Evolutionary conservation across 2,329 filamentous ascomycete species (phyloP).

Genomic region (Scedosporium boydii): DNA sequence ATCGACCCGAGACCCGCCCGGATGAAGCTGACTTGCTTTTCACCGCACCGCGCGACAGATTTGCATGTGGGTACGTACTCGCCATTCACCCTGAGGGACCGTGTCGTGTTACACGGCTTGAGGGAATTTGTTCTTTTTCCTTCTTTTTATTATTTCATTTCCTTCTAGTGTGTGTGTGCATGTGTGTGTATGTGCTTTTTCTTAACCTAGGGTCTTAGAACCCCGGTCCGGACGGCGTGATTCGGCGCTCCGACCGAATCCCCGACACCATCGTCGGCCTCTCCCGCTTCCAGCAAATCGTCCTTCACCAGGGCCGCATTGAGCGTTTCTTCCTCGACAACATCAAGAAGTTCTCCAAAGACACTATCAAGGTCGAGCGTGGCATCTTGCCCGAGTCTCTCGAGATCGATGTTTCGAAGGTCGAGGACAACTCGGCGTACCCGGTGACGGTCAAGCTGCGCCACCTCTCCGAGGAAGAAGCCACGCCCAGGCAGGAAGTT

Average conservation of each 20-base stretch:
- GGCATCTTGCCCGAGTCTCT: conserved; percentile 48
- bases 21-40: background rate
- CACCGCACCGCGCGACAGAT: background rate
- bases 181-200: too few relatives aligned
- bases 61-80: conserved; percentile 1
- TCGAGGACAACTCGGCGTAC: conserved; percentile 41
- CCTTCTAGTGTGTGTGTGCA: too few relatives aligned
- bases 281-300: conserved; percentile 54
- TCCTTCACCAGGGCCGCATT: conserved; percentile 62
- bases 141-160: too few relatives aligned
- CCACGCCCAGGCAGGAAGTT: conserved; percentile 31
- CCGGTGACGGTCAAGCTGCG: conserved; percentile 51
- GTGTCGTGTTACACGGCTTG: background rate
- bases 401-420: conserved; percentile 39
- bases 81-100: background rate
- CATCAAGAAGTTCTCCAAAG: conserved; percentile 31
- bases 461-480: conserved; percentile 48
- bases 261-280: conserved; percentile 53
- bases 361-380: conserved; percentile 44
- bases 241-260: conserved; percentile 50
- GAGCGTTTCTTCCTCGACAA: conserved; percentile 58
- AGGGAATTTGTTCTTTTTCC: conserved; percentile 8
- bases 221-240: conserved; percentile 45
- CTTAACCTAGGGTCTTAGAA: conserved; percentile 38
- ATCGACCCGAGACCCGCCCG: too few relatives aligned